A percentile compares a stretch with the other conserved stretches of the same genome.
Conservation (phyloP, 2,329 filamentous ascomycete genomes). For the Trichoderma brevicompactum region DNA sequence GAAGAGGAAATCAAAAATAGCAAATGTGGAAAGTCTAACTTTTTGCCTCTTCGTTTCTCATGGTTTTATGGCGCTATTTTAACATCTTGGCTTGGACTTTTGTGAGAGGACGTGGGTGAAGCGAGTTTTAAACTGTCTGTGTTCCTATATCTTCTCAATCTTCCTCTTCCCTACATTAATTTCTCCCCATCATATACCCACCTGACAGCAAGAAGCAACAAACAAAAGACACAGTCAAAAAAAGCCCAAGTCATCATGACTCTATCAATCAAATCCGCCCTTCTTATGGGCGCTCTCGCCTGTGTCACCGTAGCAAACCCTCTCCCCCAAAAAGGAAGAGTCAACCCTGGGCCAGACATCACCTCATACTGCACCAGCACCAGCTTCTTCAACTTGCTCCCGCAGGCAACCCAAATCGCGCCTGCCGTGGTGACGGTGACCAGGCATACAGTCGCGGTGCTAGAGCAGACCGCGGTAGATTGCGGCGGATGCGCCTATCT, state of each 20-base stretch:
- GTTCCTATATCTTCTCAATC: background rate
- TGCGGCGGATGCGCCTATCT: constrained; percentile 11
- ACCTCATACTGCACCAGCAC: background rate
- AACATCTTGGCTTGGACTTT: too few species aligned
- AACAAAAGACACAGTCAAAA: background rate
- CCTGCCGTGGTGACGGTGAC: background rate
- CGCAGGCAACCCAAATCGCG: background rate
- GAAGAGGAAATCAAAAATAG: background rate
- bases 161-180: background rate
- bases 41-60: too few species aligned
- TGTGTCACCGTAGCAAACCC: background rate
- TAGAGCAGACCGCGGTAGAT: background rate
- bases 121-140: too few species aligned
- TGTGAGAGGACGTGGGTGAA: too few species aligned
- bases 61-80: too few species aligned
- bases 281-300: constrained; percentile 1
- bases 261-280: background rate
- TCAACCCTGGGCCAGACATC: background rate
- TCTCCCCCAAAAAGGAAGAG: background rate
- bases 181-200: background rate
- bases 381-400: background rate
- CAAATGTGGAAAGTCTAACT: background rate
- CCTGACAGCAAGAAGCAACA: background rate
- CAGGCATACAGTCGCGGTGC: background rate
- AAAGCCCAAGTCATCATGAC: background rate